phyloP scores from a whole-genome alignment of 495 filamentous ascomycete genomes.

The Hyaloscypha hepaticicola region DNA sequence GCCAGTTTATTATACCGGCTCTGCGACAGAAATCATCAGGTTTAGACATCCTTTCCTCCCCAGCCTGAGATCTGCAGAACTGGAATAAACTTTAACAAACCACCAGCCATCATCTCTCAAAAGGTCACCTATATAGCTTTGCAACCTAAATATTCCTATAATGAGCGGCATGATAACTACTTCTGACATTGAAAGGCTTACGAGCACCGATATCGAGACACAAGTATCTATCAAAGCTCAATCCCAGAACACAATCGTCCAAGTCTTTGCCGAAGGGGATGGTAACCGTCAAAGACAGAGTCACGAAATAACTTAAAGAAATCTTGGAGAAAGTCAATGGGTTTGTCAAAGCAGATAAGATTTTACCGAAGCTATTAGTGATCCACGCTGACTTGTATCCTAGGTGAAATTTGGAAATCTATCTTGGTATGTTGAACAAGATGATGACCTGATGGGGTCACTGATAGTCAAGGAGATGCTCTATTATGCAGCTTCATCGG shows the following conservation, averaged over 20 bases:
- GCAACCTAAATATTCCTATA: no score
- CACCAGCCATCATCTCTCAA: no score
- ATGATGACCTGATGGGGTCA: no score
- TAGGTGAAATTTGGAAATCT: slow-evolving; percentile 50
- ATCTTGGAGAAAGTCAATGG: not conserved
- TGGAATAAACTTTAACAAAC: no score
- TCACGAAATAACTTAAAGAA: not conserved
- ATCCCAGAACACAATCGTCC: not conserved
- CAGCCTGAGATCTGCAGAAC: no score
- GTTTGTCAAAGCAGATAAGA: not conserved
- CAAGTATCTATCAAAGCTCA: not conserved
- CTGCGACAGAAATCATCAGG: no score
- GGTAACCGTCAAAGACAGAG: not conserved
- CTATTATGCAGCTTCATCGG: no score
- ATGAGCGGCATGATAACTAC: not conserved
- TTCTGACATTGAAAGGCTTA: not conserved
- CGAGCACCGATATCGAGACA: not conserved
- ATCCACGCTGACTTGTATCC: not conserved
- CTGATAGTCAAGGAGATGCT: no score
- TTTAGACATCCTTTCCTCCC: no score
- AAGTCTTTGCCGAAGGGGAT: not conserved
- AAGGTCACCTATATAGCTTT: no score
- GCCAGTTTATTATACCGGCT: no score
- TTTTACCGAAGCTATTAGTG: not conserved
- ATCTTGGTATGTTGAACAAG: no score